Percentiles rank a stretch among this genome's conserved stretches.
Evolutionary conservation across 2,329 filamentous ascomycete genomes (phyloP).

Genomic region (Claviceps spartinae): DNA sequence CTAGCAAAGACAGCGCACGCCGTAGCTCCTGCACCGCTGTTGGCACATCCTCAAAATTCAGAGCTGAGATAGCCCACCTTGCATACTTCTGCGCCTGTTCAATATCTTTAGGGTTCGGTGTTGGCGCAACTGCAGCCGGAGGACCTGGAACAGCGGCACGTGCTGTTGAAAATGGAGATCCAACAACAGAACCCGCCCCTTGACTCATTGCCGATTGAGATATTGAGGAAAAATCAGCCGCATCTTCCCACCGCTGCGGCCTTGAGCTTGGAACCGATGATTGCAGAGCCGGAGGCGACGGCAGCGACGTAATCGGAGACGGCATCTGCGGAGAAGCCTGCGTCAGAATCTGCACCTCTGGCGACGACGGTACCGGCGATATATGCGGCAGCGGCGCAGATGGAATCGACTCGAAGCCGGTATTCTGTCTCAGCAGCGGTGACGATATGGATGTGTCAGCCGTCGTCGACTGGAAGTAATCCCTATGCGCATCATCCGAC

Average conservation of each 20-base stretch:
- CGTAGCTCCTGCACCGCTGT: conserved; percentile 80
- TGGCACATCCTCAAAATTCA: conserved; percentile 90
- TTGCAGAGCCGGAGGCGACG: conserved; percentile 4
- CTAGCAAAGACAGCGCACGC: conserved; percentile 57
- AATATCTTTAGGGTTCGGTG: conserved; percentile 42
- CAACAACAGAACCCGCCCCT: neutral
- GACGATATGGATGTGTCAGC: conserved; percentile 21
- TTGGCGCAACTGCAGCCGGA: conserved; percentile 2
- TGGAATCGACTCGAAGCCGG: conserved; percentile 11
- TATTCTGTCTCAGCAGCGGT: conserved; percentile 20
- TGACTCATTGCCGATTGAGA: neutral
- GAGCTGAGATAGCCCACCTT: conserved; percentile 87
- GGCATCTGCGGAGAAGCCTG: conserved; percentile 16
- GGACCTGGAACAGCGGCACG: conserved; percentile 3
- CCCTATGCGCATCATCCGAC: conserved; percentile 12
- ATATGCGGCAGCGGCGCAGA: conserved; percentile 9
- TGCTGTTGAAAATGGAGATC: conserved; percentile 7
- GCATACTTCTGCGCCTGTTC: conserved; percentile 84
- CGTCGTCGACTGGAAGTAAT: conserved; percentile 20
- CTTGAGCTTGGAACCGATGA: conserved; percentile 3
- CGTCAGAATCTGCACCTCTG: conserved; percentile 12
- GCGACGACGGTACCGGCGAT: conserved; percentile 8
- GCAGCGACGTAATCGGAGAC: conserved; percentile 11
- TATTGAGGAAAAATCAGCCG: conserved; percentile 2
- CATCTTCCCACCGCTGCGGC: conserved; percentile 10